Evolutionary conservation across 345 rosid genomes (phyloP).

Genomic region (Lepidium sativum): DNA sequence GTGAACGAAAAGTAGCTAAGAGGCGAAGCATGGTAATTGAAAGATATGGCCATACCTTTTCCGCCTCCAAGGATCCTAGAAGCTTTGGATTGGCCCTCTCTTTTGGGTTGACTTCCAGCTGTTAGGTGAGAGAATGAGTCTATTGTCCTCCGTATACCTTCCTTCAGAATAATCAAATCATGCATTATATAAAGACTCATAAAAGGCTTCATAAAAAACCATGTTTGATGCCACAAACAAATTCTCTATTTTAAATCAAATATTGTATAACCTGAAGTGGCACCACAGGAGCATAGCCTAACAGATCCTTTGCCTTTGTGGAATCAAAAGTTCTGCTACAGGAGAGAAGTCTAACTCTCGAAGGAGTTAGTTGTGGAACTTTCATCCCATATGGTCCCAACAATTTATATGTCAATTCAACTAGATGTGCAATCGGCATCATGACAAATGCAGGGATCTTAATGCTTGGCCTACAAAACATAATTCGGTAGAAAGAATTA

Average conservation of each 20-base stretch:
- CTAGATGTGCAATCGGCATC: slow-evolving; percentile 77
- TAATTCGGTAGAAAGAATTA: slow-evolving; percentile 19
- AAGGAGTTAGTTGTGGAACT: slow-evolving; percentile 84
- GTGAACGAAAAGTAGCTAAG: neutral
- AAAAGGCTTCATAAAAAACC: neutral
- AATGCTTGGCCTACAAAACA: slow-evolving; percentile 74
- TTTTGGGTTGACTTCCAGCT: slow-evolving; percentile 47
- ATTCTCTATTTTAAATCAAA: slow-evolving; percentile 10
- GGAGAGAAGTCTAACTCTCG: slow-evolving; percentile 81
- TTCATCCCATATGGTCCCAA: slow-evolving; percentile 83
- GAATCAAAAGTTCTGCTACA: slow-evolving; percentile 68
- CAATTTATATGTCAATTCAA: slow-evolving; percentile 58
- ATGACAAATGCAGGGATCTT: slow-evolving; percentile 66
- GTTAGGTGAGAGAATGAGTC: slow-evolving; percentile 70
- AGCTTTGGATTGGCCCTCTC: slow-evolving; percentile 83
- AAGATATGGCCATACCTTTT: slow-evolving; percentile 41
- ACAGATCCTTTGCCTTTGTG: slow-evolving; percentile 73
- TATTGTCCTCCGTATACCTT: slow-evolving; percentile 67
- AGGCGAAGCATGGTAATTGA: neutral
- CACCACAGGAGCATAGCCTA: slow-evolving; percentile 71
- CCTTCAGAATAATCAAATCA: slow-evolving; percentile 42
- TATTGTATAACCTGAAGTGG: slow-evolving; percentile 61
- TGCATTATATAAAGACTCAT: neutral
- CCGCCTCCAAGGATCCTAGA: slow-evolving; percentile 67
- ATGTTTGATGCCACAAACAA: neutral